Conservation (phyloP, 768 basidiomycete species). For the Lyophyllum semitale region DNA sequence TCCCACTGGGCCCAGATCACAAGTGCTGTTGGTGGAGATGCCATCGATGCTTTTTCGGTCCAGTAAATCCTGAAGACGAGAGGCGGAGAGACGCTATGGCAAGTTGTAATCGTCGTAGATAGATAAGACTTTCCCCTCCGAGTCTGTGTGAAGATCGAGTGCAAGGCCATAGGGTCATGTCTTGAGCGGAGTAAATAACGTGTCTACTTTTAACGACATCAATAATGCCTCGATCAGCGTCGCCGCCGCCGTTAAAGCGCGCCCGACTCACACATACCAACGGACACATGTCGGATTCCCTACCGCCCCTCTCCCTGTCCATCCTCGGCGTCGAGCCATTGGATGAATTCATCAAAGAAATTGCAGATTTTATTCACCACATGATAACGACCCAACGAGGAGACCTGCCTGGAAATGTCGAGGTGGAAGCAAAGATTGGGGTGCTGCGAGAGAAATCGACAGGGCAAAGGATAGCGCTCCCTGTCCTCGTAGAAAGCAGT, state of each 20-base stretch:
- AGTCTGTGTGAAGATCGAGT: too few species aligned
- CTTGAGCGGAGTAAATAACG: too few species aligned
- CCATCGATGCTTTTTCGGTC: too few species aligned
- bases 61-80: too few species aligned
- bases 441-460: constrained; percentile 59
- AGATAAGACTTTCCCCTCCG: too few species aligned
- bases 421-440: constrained; percentile 92
- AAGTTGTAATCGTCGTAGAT: too few species aligned
- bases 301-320: constrained; percentile 73
- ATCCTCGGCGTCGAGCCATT: constrained; percentile 89
- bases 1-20: too few species aligned
- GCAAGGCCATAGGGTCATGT: too few species aligned
- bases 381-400: constrained; percentile 57
- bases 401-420: constrained; percentile 59
- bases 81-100: too few species aligned
- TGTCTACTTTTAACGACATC: not conserved
- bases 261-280: constrained; percentile 28
- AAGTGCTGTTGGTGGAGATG: too few species aligned
- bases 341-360: constrained; percentile 90
- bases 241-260: constrained; percentile 33
- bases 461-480: constrained; percentile 63
- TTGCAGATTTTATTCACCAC: constrained; percentile 87
- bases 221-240: constrained; percentile 27
- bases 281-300: constrained; percentile 26
- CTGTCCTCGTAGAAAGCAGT: constrained; percentile 86